These are phyloP conservation scores for Candida stauntonica DNA, from an alignment of 805 yeast genomes.

Conservation along the genomic window DNA sequence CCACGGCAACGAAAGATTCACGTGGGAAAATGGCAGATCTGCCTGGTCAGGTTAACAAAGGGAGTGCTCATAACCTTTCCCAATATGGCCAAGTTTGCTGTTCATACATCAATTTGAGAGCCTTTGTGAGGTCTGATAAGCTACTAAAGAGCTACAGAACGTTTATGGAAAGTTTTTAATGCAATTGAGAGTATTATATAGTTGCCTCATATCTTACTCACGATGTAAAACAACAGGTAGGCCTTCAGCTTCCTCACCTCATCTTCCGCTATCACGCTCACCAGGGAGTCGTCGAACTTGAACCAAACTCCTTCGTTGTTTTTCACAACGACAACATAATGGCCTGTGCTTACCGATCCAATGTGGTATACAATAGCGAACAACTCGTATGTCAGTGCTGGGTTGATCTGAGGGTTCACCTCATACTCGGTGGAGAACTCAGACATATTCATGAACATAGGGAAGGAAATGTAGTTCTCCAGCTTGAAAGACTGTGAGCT, in stretches of 20 bases:
- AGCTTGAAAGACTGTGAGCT: constrained; percentile 47
- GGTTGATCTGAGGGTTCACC: constrained; percentile 23
- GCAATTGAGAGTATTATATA: too few species aligned
- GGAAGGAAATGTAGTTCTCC: constrained; percentile 70
- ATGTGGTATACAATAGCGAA: constrained; percentile 85
- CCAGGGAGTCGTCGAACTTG: constrained; percentile 84
- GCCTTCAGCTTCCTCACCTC: constrained; percentile 72
- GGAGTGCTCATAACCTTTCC: constrained; percentile 7
- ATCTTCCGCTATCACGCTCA: constrained; percentile 57
- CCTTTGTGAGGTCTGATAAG: background rate
- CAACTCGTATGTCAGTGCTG: constrained; percentile 64
- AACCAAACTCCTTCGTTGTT: constrained; percentile 78
- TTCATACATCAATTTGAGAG: background rate
- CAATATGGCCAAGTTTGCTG: background rate
- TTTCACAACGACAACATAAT: constrained; percentile 78
- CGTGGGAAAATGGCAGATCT: constrained; percentile 10
- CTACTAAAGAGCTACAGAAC: too few species aligned
- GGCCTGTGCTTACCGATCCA: constrained; percentile 95
- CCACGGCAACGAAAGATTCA: constrained; percentile 17
- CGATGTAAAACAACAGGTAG: constrained; percentile 70
- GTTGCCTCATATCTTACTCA: constrained; percentile 26
- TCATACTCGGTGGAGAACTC: constrained; percentile 40
- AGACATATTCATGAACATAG: constrained; percentile 66
- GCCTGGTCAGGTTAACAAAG: background rate
- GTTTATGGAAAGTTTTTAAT: too few species aligned